Conservation (phyloP, 2,329 filamentous ascomycete species). For the Colletotrichum sp. region DNA sequence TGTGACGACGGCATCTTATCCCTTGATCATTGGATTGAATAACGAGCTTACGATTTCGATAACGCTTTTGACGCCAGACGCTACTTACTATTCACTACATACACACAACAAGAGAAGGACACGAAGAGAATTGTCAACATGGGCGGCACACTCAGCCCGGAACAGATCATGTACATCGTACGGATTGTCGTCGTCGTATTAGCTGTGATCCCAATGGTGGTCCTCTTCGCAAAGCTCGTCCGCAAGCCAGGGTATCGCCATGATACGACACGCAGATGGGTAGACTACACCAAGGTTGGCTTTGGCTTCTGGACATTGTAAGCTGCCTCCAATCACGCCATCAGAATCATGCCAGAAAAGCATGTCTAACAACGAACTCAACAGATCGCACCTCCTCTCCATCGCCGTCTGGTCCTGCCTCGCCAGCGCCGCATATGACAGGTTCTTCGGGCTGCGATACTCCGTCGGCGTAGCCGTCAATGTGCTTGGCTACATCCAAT, state of each 20-base stretch:
- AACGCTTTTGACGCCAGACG: neutral
- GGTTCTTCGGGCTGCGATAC: neutral
- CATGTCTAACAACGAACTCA: neutral
- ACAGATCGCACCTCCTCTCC: neutral
- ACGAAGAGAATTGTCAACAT: neutral
- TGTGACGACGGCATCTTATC: neutral
- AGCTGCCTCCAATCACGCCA: neutral
- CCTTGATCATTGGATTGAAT: neutral
- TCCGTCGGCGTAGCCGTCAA: neutral
- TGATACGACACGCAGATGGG: constrained; percentile 3
- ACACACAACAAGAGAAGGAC: neutral
- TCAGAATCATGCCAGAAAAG: neutral
- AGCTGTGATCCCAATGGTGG: neutral
- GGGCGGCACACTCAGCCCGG: neutral
- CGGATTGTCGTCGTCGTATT: neutral
- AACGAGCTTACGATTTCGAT: accelerated
- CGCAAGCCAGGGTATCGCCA: neutral
- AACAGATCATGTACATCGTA: neutral
- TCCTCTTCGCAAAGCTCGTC: neutral
- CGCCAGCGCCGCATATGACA: neutral
- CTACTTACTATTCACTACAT: neutral
- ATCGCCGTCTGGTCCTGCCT: neutral
- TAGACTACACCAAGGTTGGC: neutral
- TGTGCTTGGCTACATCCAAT: neutral
- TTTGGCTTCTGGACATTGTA: neutral